Percentiles rank a stretch among this genome's conserved stretches.
Conservation (phyloP, 768 basidiomycete genomes). For the Neoboletus subvelutipes region DNA sequence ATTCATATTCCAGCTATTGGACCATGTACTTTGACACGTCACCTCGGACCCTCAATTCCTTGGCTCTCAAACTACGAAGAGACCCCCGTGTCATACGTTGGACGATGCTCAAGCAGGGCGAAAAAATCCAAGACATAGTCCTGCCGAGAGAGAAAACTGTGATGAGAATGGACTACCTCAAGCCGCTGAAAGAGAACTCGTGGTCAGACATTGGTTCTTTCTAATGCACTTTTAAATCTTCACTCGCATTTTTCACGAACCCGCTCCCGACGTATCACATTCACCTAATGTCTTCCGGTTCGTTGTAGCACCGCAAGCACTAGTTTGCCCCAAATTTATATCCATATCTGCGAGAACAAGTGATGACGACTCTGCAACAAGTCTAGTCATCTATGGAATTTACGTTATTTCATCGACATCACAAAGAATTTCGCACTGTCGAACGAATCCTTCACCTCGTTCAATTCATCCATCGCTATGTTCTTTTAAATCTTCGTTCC, state of each 20-base stretch:
- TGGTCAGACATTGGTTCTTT: conserved; percentile 27
- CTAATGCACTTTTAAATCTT: conserved; percentile 1
- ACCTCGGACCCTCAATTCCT: conserved; percentile 59
- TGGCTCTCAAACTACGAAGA: conserved; percentile 67
- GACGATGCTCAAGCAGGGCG: conserved; percentile 77
- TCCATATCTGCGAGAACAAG: neutral
- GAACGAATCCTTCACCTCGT: neutral
- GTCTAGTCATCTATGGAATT: neutral
- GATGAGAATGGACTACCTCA: conserved; percentile 29
- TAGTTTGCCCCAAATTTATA: neutral
- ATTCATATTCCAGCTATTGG: conserved; percentile 65
- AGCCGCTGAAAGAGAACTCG: conserved; percentile 18
- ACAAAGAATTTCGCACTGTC: neutral
- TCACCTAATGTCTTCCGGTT: conserved; percentile 1
- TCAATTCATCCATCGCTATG: neutral
- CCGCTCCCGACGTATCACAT: neutral
- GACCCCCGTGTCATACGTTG: conserved; percentile 85
- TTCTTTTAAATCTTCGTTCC: neutral
- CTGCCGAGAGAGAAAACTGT: conserved; percentile 47
- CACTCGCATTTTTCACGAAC: neutral
- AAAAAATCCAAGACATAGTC: conserved; percentile 69
- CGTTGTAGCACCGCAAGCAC: neutral
- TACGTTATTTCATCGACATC: neutral
- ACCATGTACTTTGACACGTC: conserved; percentile 88
- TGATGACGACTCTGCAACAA: neutral